Conservation (phyloP, 164 flowering plant species). For the Magnolia sinica region DNA sequence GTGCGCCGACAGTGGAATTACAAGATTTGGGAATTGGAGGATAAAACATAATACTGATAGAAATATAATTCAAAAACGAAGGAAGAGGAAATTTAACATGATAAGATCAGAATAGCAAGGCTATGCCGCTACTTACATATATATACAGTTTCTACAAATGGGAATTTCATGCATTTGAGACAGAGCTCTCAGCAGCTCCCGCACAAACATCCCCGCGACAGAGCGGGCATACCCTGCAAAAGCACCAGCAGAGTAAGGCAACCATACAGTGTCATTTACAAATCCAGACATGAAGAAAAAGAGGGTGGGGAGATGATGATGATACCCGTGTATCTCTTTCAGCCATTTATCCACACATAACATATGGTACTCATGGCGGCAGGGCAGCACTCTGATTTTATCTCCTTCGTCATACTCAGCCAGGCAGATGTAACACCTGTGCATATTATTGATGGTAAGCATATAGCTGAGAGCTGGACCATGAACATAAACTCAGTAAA, state of each 20-base stretch:
- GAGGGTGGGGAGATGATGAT: not conserved
- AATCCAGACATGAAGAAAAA: not conserved
- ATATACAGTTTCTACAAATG: not conserved
- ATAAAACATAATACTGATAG: not conserved
- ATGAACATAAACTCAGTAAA: not conserved
- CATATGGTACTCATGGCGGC: conserved; percentile 83
- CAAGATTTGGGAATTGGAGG: not conserved
- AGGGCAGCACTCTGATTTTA: conserved; percentile 65
- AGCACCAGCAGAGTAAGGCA: not conserved
- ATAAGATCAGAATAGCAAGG: not conserved
- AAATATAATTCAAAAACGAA: too few relatives aligned
- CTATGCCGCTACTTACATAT: not conserved
- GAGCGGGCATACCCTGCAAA: conserved; percentile 72
- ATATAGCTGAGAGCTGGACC: not conserved
- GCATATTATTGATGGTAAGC: not conserved
- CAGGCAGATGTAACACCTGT: conserved; percentile 91
- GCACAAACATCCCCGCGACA: conserved; percentile 76
- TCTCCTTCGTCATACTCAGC: conserved; percentile 93
- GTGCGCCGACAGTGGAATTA: too few relatives aligned
- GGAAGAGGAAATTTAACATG: not conserved
- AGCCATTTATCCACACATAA: conserved; percentile 90
- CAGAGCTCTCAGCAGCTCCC: conserved; percentile 28
- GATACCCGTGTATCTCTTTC: conserved; percentile 88
- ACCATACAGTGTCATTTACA: not conserved
- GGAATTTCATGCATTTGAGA: conserved; percentile 15